Conservation (phyloP, 164 flowering plant genomes). For the Magnolia officinalis region DNA sequence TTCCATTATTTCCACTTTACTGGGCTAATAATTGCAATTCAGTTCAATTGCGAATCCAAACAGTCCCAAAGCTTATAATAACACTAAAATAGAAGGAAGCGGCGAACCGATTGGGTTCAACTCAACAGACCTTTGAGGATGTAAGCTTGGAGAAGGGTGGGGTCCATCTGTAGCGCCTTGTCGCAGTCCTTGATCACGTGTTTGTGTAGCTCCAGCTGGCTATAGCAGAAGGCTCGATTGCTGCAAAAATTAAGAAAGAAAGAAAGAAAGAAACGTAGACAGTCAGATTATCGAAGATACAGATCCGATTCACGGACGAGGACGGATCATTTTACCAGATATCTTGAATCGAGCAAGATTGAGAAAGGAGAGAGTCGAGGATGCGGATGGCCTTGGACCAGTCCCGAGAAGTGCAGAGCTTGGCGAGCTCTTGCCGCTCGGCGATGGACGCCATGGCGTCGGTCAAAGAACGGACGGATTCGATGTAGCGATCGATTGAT, state of each 20-base stretch:
- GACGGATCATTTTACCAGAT: slow-evolving; percentile 48
- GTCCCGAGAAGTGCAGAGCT: slow-evolving; percentile 59
- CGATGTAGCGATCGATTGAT: too few species aligned
- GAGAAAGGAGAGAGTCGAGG: slow-evolving; percentile 83
- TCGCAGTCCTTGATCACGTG: slow-evolving; percentile 94
- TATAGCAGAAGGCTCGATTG: slow-evolving; percentile 94
- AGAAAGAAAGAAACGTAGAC: background rate
- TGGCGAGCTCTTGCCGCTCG: slow-evolving; percentile 71
- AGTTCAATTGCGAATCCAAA: background rate
- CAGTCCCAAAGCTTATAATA: background rate
- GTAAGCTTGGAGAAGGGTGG: slow-evolving; percentile 68
- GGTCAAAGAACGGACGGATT: background rate
- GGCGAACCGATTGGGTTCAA: background rate
- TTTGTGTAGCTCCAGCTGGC: slow-evolving; percentile 92
- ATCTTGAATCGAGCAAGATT: slow-evolving; percentile 66
- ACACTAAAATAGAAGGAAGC: background rate
- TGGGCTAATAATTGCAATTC: background rate
- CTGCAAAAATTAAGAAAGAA: slow-evolving; percentile 33
- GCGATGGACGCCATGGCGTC: slow-evolving; percentile 26
- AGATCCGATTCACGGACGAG: background rate
- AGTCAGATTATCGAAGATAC: background rate
- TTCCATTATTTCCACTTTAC: too few species aligned
- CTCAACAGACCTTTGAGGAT: slow-evolving; percentile 70
- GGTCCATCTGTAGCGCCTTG: slow-evolving; percentile 74
- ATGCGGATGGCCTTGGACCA: slow-evolving; percentile 98